A percentile compares a stretch with the other conserved stretches of the same genome.
Conservation (phyloP, 129 eudicot genomes). For the Silybum marianum region DNA sequence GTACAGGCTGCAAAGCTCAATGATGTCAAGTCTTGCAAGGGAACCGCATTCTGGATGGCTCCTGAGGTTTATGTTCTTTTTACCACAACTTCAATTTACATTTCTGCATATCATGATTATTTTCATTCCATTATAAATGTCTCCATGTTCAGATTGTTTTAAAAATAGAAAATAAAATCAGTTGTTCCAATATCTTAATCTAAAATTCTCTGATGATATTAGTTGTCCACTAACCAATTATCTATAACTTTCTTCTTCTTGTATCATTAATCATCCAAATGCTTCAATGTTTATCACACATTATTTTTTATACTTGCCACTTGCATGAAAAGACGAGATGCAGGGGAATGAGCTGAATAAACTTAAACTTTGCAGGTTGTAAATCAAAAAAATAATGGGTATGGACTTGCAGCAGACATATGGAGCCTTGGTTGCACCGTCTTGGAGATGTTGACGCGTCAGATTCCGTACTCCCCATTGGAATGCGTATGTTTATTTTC, state of each 20-base stretch:
- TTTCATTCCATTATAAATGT: too few species aligned
- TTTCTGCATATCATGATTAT: background rate
- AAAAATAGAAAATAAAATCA: too few species aligned
- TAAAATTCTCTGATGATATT: background rate
- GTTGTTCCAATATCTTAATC: background rate
- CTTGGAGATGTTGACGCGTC: constrained; percentile 83
- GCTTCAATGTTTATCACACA: background rate
- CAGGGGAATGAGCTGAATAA: background rate
- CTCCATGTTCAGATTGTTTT: too few species aligned
- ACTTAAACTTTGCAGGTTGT: constrained; percentile 60
- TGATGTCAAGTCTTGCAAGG: constrained; percentile 90
- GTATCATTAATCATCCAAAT: background rate
- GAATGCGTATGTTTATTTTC: constrained; percentile 60
- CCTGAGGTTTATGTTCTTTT: constrained; percentile 69
- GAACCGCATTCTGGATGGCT: constrained; percentile 98
- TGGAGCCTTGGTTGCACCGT: constrained; percentile 99
- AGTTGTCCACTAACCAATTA: background rate
- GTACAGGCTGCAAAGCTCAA: constrained; percentile 73
- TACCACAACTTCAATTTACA: background rate
- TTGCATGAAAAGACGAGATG: background rate
- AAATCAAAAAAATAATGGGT: constrained; percentile 54
- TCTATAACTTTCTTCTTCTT: background rate
- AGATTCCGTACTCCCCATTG: constrained; percentile 71
- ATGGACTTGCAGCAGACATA: constrained; percentile 94
- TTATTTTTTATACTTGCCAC: background rate